Base-by-base conservation (phyloP, 176 grass and related monocot genomes). In the Carex kokanica region DNA sequence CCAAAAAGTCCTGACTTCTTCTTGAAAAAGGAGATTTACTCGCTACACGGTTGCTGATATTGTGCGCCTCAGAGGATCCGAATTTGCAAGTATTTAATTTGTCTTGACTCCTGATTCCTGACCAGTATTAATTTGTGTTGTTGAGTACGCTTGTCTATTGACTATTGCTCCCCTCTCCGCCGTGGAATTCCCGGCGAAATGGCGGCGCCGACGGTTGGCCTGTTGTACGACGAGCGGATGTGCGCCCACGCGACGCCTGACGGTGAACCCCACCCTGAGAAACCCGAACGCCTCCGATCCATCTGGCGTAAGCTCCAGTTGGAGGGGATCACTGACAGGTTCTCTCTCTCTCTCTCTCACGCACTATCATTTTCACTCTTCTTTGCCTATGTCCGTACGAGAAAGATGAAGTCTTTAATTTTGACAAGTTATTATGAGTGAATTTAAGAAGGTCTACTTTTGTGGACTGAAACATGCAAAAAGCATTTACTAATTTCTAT, bases 181-280 rank as follows among this genome's bases (percentile, higher is more conserved):
- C 60, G 54, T 82, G 25, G 17, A 6, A 17, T 78, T 68, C 0
- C 79, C 36, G 52, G 27, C 21, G 66, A 38, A 20, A 41, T 80
- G 45, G 38, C 47, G 3, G 45, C 60, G 51, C 25, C 85, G 21
- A 36, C 45, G 74, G 92, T 98, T 31, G 95, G 92, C 49, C 84
- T 98, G 20, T 82, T 98, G 14, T 98, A 98, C 88, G 96, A 98
- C 86, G 91, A 98, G 17, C 55, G 96, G 91, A 98, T 98, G 96
- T 93, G 92, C 89, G 66, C 67, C 63, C 96, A 98, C 89, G 86
- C 86, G 79, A 90, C 89, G 24, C 91, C 91, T 1, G 81, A 95
- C 23, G 87, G 92, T 21, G 89, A 90, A 82, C 64, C 75, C 2
- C 95, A 98, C 36, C 91, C 91, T 55, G 95, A 98, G 84, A 91